These are phyloP conservation scores for Trichosporon sp. DNA, from an alignment of 1,284 basidiomycete species.

Conservation along the genomic window DNA sequence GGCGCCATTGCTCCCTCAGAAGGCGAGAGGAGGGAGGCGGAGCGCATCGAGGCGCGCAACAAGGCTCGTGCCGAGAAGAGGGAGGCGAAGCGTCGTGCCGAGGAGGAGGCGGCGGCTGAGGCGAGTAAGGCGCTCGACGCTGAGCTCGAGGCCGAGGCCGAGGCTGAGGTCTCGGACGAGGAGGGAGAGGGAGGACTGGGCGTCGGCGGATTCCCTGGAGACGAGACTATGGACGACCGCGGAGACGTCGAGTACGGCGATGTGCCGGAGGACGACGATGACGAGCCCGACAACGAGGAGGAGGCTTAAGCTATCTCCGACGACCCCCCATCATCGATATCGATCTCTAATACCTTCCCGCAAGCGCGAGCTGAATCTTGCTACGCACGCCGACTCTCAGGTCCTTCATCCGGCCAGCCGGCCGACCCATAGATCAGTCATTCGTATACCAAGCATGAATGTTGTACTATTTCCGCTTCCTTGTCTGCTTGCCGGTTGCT, in stretches of 20 bases:
- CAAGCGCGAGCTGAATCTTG: too few species aligned
- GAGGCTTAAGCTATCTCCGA: slow-evolving; percentile 20
- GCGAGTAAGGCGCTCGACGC: slow-evolving; percentile 30
- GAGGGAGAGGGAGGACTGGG: slow-evolving; percentile 36
- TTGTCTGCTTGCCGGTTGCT: background rate
- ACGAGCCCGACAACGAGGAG: slow-evolving; percentile 48
- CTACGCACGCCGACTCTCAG: too few species aligned
- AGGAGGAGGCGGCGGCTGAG: slow-evolving; percentile 37
- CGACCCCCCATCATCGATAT: too few species aligned
- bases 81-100: slow-evolving; percentile 30
- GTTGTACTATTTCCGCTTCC: slow-evolving; percentile 8
- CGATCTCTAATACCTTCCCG: background rate
- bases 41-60: slow-evolving; percentile 39
- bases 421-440: slow-evolving; percentile 12
- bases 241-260: slow-evolving; percentile 50
- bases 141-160: slow-evolving; percentile 29
- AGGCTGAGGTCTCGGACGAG: slow-evolving; percentile 31
- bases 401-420: background rate
- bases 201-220: slow-evolving; percentile 38
- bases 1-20: slow-evolving; percentile 48
- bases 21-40: slow-evolving; percentile 42
- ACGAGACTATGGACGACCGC: slow-evolving; percentile 39
- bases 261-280: slow-evolving; percentile 40
- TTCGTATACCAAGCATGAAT: slow-evolving; percentile 15
- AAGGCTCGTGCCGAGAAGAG: slow-evolving; percentile 32